Evolutionary conservation across 345 rosid genomes (phyloP).

Genomic region (Euphorbia peplus): DNA sequence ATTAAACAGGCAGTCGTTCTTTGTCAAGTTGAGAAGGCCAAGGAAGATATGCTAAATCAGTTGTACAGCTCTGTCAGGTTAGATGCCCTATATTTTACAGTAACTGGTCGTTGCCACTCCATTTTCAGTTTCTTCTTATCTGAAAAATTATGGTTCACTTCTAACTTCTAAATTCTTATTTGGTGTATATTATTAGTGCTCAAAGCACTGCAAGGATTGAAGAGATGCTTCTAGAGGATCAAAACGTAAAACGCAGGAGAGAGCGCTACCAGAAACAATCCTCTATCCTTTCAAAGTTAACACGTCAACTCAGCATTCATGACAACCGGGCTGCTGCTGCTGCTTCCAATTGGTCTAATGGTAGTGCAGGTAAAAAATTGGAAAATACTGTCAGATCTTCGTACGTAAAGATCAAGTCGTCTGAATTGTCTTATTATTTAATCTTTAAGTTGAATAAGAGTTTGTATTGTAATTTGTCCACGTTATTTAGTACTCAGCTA

Average conservation of each 20-base stretch:
- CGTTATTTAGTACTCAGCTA: background rate
- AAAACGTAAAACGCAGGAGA: conserved; percentile 68
- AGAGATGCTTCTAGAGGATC: conserved; percentile 88
- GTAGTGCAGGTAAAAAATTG: conserved; percentile 39
- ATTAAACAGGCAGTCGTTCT: conserved; percentile 88
- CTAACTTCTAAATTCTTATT: background rate
- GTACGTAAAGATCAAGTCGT: background rate
- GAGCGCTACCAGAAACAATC: conserved; percentile 86
- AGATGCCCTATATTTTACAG: conserved; percentile 4
- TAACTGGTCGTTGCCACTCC: background rate
- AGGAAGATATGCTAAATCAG: conserved; percentile 97
- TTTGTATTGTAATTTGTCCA: no score
- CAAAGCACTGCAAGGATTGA: conserved; percentile 74
- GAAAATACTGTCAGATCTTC: background rate
- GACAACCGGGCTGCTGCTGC: conserved; percentile 92
- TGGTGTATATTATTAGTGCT: conserved; percentile 39
- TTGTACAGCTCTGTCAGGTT: conserved; percentile 89
- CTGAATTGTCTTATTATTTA: background rate
- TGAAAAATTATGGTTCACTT: background rate
- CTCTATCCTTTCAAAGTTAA: conserved; percentile 70
- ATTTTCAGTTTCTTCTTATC: background rate
- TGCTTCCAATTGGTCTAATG: conserved; percentile 67
- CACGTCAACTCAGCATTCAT: conserved; percentile 79
- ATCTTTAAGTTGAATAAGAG: no score
- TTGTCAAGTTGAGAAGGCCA: conserved; percentile 98